Evolutionary conservation across 129 eudicot genomes (phyloP).

Genomic region (Chrysanthemum seticuspe): DNA sequence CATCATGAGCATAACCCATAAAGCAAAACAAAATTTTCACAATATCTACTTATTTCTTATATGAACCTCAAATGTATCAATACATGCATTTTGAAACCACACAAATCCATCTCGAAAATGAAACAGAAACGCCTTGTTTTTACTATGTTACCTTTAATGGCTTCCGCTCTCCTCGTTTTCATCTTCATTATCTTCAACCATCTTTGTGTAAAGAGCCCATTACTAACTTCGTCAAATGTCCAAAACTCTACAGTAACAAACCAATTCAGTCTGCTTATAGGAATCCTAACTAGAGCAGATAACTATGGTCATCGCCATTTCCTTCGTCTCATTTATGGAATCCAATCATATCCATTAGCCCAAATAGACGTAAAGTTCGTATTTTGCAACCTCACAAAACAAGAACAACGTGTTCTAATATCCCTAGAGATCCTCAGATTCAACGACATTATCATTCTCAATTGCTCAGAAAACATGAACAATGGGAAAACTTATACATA

Average conservation of each 20-base stretch:
- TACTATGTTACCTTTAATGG: conserved; percentile 36
- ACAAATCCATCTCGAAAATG: conserved; percentile 33
- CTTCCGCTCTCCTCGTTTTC: conserved; percentile 35
- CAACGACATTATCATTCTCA: conserved; percentile 64
- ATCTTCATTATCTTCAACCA: conserved; percentile 50
- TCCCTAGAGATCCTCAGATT: conserved; percentile 64
- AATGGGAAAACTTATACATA: conserved; percentile 66
- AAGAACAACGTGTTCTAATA: conserved; percentile 50
- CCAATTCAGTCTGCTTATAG: conserved; percentile 58
- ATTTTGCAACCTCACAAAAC: conserved; percentile 72
- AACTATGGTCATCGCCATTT: conserved; percentile 65
- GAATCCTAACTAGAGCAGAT: conserved; percentile 62
- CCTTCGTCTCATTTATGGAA: conserved; percentile 76
- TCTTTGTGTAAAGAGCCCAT: conserved; percentile 35
- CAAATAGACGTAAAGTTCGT: conserved; percentile 60
- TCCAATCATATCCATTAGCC: conserved; percentile 54
- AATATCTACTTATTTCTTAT: conserved; percentile 11
- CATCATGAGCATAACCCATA: conserved; percentile 20
- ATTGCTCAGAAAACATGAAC: conserved; percentile 75
- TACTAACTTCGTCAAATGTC: conserved; percentile 22
- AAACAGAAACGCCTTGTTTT: conserved; percentile 27
- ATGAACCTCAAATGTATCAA: conserved; percentile 29
- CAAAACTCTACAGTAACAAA: conserved; percentile 28
- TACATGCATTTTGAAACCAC: conserved; percentile 16
- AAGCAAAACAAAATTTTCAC: neutral